Evolutionary conservation across 2,329 filamentous ascomycete genomes (phyloP).

Genomic region (Xylaria sp.): DNA sequence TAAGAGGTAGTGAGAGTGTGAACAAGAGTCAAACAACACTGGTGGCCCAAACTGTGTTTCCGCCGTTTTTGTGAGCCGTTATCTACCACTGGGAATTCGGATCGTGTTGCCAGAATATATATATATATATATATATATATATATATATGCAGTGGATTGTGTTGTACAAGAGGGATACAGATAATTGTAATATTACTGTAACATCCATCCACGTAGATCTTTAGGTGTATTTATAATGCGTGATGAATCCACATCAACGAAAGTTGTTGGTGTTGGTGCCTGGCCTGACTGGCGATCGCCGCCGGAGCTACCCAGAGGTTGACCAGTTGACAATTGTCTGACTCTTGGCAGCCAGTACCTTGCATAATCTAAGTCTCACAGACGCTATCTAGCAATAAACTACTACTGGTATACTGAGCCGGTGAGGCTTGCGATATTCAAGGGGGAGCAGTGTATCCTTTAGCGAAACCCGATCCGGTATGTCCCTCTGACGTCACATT

Average conservation of each 20-base stretch:
- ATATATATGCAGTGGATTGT: not conserved
- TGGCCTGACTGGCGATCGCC: not conserved
- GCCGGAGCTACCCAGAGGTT: not conserved
- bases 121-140: no score
- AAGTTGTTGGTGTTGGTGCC: not conserved
- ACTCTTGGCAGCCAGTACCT: slow-evolving; percentile 21
- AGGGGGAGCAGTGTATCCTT: not conserved
- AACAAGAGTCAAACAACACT: no score
- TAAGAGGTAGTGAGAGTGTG: no score
- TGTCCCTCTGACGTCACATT: not conserved
- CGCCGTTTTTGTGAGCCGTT: no score
- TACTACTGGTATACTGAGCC: not conserved
- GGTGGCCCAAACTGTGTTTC: no score
- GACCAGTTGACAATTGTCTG: not conserved
- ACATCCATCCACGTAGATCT: not conserved
- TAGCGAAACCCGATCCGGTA: not conserved
- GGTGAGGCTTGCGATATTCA: not conserved
- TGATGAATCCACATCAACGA: not conserved
- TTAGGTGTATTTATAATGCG: slow-evolving; percentile 11
- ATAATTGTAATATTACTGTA: not conserved
- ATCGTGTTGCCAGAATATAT: not conserved
- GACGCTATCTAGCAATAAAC: not conserved
- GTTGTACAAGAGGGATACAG: not conserved
- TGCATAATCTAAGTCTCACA: slow-evolving; percentile 11
- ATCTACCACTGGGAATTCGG: no score